Base-by-base conservation (phyloP, 768 basidiomycete species). In the Amanita fuliginea region DNA sequence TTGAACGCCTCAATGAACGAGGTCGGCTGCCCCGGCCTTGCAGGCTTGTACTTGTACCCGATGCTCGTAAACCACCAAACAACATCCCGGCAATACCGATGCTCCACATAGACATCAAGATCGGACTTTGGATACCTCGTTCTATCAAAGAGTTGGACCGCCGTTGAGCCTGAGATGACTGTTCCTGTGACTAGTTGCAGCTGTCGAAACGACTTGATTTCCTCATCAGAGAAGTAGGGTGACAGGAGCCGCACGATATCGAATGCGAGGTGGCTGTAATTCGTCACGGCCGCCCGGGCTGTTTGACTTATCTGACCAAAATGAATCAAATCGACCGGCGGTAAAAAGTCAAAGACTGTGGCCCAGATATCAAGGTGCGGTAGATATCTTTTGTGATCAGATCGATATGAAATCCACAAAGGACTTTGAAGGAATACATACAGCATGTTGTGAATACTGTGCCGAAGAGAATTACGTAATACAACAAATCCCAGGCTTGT, bases 131-230 rank as follows among this genome's bases (percentile, higher is more conserved):
- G 36, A 41, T 39, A 48, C 13, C 10, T 26, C 30, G 35, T 28
- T 13, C 47, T n/a, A n/a, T n/a, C 35, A 41, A 48, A 48, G 1
- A 48, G 40, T 19, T 48, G 47, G 0, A 48, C 22, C 3, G 21
- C 47, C 21, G 47, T 48, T 0, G 47, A 48, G 7, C 47, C 47
- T 11, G 47, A 48, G 18, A 48, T 48, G 39, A 48, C 21, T 14
- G 36, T 14, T 4, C 39, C 39, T 6, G 47, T 48, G 39, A 8
- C 1, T 13, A 24, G 10, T 36, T 37, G 47, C 34, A 48, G n/a
- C 2, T 21, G 9, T n/a, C 47, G 47, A 22, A 48, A 39, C 16
- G n/a, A 28, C 19, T 14, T 22, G 21, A 39, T 18, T n/a, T 48
- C 47, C 4, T 36, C 36, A 11, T 11, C 14, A n/a, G 35, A 37